Base-by-base conservation (phyloP, 2,329 filamentous ascomycete genomes). In the Ciborinia camelliae region DNA sequence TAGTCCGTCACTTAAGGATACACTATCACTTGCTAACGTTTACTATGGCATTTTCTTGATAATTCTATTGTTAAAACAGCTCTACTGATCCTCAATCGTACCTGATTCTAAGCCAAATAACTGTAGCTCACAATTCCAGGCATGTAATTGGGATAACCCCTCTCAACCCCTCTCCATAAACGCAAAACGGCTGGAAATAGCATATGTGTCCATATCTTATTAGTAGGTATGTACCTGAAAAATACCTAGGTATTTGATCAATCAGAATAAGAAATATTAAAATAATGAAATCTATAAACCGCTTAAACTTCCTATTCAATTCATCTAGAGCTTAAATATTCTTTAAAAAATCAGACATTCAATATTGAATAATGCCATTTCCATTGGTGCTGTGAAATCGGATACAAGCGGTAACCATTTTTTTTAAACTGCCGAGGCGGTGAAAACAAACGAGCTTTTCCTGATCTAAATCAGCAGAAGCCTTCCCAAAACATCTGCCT, bases 401-500 rank as follows among this genome's bases (percentile, higher is more conserved):
- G 15, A 58, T 58, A 58, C 41, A 58, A 58, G 55, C 55, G 55
- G 55, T 58, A 32, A 32, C 28, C 20, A 58, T 9, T 4, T 6
- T 47, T 47, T 26, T 18, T 0, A 2, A 52, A 52, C 8, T 35
- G 32, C 32, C 32, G 32, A 37, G 32, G 51, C 51, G 51, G 51
- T 53, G 51, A 53, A 5, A 18, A 12, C 9, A 28, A 45, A 48
- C 4, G 18, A 12, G 18, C 30, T 12, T 45, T 45, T 45, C 12
- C 23, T 28, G 45, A 12, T 48, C 45, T 5, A 48, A 4, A 52
- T 52, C n/a, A 30, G 50, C 30, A 52, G 51, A 53, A 37, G 1
- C 3, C 32, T 35, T 10, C 35, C n/a, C 14, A 35, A 57, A 35
- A 32, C 28, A 28, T 18, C 14, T 47, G n/a, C 30, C 20, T 37